phyloP scores from a whole-genome alignment of 331 rosid genomes.

The Quercus tomentella region DNA sequence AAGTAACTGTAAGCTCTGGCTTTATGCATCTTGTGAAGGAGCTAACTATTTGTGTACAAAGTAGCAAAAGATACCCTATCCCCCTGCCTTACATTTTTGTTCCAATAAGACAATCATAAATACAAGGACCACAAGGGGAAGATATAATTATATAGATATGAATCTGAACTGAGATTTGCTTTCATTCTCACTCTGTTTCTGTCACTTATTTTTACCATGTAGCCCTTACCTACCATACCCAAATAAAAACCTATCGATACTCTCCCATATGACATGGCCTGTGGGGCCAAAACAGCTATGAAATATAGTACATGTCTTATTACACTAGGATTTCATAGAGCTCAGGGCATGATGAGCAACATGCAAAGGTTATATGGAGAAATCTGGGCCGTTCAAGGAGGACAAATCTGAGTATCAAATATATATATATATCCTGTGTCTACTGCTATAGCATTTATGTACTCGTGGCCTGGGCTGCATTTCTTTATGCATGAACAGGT shows the following conservation, averaged over 20 bases:
- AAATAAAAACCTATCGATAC: slow-evolving; percentile 3
- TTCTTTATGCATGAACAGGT: slow-evolving; percentile 38
- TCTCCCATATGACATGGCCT: slow-evolving; percentile 3
- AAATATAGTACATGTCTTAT: slow-evolving; percentile 32
- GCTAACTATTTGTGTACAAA: slow-evolving; percentile 37
- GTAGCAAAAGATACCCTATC: slow-evolving; percentile 16
- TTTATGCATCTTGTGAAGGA: slow-evolving; percentile 59
- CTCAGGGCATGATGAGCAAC: slow-evolving; percentile 25
- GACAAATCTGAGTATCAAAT: slow-evolving; percentile 28
- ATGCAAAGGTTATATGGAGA: slow-evolving; percentile 1
- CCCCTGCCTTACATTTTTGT: slow-evolving; percentile 21
- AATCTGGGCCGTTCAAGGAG: slow-evolving; percentile 38
- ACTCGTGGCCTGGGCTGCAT: background rate
- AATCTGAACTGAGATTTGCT: slow-evolving; percentile 72
- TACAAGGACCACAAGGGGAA: slow-evolving; percentile 44
- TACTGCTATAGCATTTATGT: slow-evolving; percentile 16
- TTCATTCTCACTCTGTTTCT: slow-evolving; percentile 22
- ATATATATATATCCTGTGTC: slow-evolving; percentile 31
- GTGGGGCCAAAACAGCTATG: background rate
- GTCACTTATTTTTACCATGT: slow-evolving; percentile 16
- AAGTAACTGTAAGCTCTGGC: slow-evolving; percentile 52
- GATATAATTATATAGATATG: slow-evolving; percentile 65
- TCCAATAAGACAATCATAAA: slow-evolving; percentile 41
- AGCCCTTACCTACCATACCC: slow-evolving; percentile 41
- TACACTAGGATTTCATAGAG: slow-evolving; percentile 37